Base-by-base conservation (phyloP, 148 eudicot genomes). In the Rhododendron simsii region DNA sequence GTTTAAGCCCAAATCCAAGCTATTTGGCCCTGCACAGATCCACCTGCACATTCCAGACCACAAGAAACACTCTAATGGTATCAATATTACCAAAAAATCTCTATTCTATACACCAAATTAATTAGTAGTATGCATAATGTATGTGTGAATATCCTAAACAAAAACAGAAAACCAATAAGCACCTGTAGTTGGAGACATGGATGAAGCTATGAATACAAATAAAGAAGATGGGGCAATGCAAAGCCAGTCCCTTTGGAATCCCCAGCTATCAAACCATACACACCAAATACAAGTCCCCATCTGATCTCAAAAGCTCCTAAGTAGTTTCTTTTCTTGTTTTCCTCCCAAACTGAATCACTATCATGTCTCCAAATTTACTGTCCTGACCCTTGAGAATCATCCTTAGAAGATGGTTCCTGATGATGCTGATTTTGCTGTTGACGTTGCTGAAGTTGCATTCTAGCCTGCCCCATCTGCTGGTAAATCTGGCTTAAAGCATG, bases 381-480 rank as follows among this genome's bases (percentile, higher is more conserved):
- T 44, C 80, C 88, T 47, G 92, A 91, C 30, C 87, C 91, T 85
- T 93, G 92, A 83, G 96, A 95, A 88, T 95, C 89, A 83, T 94
- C 95, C 87, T 94, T 92, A 39, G 96, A 85, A 74, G 92, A 79
- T 81, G 87, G 87, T 78, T 90, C 94, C n/a, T 90, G 89, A 9
- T 91, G 92, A 3, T 84, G 79, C 4, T 91, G 90, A 1, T 91
- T 90, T 23, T 87, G 77, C 14, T 83, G 85, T 14, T 83, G 85
- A 30, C 48, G 82, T 18, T 87, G 89, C 57, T 91, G 92, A 26
- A 87, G 92, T 82, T 91, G 93, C 87, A 90, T 80, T 84, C 89
- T 81, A 73, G 87, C 85, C 75, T 90, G 94, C 84, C 91, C 93
- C 90, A 93, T 89, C 84, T 93, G 95, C 69, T 94, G 98, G 81